Evolutionary conservation across 495 filamentous ascomycete species (phyloP).

Genomic region (Sporormia fimetaria): DNA sequence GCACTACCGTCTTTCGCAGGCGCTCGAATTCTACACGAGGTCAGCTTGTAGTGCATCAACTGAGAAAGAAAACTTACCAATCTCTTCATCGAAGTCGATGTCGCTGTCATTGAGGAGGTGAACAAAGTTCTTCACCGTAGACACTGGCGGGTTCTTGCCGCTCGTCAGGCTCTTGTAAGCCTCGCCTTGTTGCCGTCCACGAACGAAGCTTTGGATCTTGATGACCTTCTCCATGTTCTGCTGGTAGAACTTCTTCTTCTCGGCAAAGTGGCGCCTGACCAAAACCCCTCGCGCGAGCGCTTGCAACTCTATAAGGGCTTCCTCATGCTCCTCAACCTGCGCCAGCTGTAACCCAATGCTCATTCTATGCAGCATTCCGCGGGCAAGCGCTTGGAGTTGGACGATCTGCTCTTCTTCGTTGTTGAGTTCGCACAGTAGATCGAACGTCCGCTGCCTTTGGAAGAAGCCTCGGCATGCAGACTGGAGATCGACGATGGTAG

Average conservation of each 20-base stretch:
- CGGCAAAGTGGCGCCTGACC: slow-evolving; percentile 62
- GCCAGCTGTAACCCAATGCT: slow-evolving; percentile 57
- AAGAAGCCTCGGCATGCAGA: slow-evolving; percentile 54
- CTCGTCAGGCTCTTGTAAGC: slow-evolving; percentile 92
- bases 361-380: slow-evolving; percentile 67
- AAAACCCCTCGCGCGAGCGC: slow-evolving; percentile 60
- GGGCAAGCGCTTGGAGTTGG: slow-evolving; percentile 57
- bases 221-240: slow-evolving; percentile 98
- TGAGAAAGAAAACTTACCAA: slow-evolving; percentile 34
- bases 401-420: slow-evolving; percentile 47
- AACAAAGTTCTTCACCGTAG: slow-evolving; percentile 93
- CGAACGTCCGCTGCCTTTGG: slow-evolving; percentile 40
- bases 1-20: slow-evolving; percentile 83
- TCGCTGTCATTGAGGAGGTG: slow-evolving; percentile 96
- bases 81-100: slow-evolving; percentile 97
- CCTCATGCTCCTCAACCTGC: slow-evolving; percentile 72
- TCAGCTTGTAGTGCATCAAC: slow-evolving; percentile 8
- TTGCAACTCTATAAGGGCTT: slow-evolving; percentile 61
- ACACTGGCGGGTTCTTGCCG: slow-evolving; percentile 95
- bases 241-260: slow-evolving; percentile 77
- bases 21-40: slow-evolving; percentile 63
- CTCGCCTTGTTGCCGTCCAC: slow-evolving; percentile 87
- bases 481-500: slow-evolving; percentile 55
- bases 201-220: slow-evolving; percentile 93
- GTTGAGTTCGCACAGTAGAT: slow-evolving; percentile 46